phyloP scores from a whole-genome alignment of 1,284 basidiomycete species.

The Apiotrichum brassicae region DNA sequence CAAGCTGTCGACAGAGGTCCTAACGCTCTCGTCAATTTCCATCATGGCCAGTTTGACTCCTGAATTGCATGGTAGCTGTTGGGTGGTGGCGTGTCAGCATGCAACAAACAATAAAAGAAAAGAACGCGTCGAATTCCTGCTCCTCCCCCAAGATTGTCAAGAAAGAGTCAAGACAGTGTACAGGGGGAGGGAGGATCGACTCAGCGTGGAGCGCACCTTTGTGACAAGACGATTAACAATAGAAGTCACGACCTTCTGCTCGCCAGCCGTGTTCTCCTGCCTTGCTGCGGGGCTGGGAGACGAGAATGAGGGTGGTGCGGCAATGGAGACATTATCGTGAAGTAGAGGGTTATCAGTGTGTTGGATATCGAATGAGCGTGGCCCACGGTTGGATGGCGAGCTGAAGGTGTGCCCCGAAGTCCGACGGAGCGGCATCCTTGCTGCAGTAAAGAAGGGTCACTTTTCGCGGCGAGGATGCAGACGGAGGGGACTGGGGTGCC shows the following conservation, averaged over 20 bases:
- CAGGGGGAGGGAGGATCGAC: background rate
- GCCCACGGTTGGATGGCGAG: constrained; percentile 14
- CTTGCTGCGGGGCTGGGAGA: constrained; percentile 6
- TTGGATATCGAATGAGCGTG: constrained; percentile 16
- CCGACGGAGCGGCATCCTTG: constrained; percentile 21
- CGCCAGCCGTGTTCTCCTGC: constrained; percentile 18
- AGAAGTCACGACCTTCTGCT: constrained; percentile 33
- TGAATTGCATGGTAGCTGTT: constrained; percentile 78
- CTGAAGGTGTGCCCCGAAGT: constrained; percentile 19
- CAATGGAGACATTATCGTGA: constrained; percentile 11
- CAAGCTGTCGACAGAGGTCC: constrained; percentile 67
- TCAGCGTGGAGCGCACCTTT: constrained; percentile 40
- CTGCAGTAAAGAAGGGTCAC: background rate
- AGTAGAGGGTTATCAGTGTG: constrained; percentile 17
- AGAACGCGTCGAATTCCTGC: no score
- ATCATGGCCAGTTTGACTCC: constrained; percentile 64
- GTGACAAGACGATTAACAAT: constrained; percentile 37
- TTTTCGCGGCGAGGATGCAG: background rate
- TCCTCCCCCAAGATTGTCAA: no score
- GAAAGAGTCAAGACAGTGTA: no score
- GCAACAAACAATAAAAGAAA: no score
- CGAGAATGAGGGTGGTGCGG: background rate
- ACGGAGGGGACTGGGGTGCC: background rate
- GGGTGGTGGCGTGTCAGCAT: no score
- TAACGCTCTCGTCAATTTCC: constrained; percentile 65